Conservation (phyloP, 768 basidiomycete species). For the Lepiota subincarnata region DNA sequence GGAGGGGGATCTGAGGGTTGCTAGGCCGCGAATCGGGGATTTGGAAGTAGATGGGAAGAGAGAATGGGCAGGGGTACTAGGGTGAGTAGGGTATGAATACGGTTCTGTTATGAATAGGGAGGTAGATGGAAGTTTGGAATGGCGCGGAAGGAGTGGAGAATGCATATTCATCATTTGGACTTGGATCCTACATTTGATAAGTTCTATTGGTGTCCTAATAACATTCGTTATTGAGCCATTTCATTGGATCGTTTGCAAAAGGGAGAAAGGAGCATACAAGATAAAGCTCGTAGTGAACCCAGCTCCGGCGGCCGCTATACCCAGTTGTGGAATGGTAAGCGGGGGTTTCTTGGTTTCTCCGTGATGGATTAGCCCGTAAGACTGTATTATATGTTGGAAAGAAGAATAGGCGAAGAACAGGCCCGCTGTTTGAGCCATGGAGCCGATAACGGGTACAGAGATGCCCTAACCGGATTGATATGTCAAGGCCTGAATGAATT, state of each 20-base stretch:
- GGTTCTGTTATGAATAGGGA: conserved; percentile 20
- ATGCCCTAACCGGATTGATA: conserved; percentile 56
- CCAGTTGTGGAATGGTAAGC: conserved; percentile 65
- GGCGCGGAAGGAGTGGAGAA: conserved; percentile 5
- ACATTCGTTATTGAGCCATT: background rate
- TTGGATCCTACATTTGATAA: conserved; percentile 37
- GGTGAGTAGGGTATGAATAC: background rate
- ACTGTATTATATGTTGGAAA: conserved; percentile 61
- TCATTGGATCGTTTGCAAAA: background rate
- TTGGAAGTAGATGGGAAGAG: background rate
- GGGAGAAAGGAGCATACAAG: conserved; percentile 49
- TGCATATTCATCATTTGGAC: conserved; percentile 24
- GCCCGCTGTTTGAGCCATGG: conserved; percentile 91
- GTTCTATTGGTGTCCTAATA: conserved; percentile 31
- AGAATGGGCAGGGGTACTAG: background rate
- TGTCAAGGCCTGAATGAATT: background rate
- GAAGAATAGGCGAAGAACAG: conserved; percentile 87
- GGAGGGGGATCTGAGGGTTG: background rate
- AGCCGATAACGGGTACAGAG: conserved; percentile 89
- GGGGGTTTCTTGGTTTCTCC: conserved; percentile 25
- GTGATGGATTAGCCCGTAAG: conserved; percentile 25
- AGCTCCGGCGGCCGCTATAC: conserved; percentile 80
- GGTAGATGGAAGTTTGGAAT: conserved; percentile 76
- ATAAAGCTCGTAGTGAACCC: conserved; percentile 86
- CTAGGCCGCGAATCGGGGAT: background rate